Evolutionary conservation across 1,284 basidiomycete genomes (phyloP), one percentile per base, ranked within the genome.

Genomic region (Pseudomicrostroma phylloplanum): DNA sequence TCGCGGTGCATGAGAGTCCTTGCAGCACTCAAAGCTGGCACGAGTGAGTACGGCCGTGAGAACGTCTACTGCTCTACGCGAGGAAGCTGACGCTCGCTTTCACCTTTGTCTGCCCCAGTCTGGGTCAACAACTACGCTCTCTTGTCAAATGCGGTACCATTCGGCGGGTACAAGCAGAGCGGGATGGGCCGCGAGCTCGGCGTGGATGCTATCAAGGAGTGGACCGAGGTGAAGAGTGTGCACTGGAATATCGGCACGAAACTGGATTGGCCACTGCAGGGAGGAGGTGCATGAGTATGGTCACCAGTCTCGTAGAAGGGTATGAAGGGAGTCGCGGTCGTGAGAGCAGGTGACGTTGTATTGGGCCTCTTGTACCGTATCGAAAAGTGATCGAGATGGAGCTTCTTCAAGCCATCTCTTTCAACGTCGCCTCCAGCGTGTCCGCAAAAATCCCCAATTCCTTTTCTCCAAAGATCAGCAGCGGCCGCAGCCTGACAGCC

Each of bases 161-260:
- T 96, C 71, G 93, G 93, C 25, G 92, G 93, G 15, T 93, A 91
- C 83, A 93, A 92, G 81, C 87, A 87, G 74, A 86, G 84, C 63
- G 88, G 88, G 19, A 85, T 87, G 62, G 88, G 88, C 40, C 85
- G 92, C 61, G 92, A 96, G 80, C 85, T 96, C 57, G 92, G 92
- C 25, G 89, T 87, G 74, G 88, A 91, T 71, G 92, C 89, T 17
- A 83, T 94, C 59, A 88, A 91, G 21, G 86, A 86, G 68, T 89
- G 93, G 76, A 88, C 86, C 0, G 89, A 89, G 58, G 85, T 91
- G 76, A 93, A 93, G 82, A 87, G 88, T 21, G 83, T 92, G 17
- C 89, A 91, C 73, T 90, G 89, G 86, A 91, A 92, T 79, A 89
- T 87, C 67, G 88, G 88, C 13, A 89, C 90, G 80, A 85, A 85